A percentile compares a stretch with the other conserved stretches of the same genome.
These are phyloP conservation scores for Saccharomycopsis capsularis DNA, from an alignment of 805 yeast species.

Conservation along the genomic window DNA sequence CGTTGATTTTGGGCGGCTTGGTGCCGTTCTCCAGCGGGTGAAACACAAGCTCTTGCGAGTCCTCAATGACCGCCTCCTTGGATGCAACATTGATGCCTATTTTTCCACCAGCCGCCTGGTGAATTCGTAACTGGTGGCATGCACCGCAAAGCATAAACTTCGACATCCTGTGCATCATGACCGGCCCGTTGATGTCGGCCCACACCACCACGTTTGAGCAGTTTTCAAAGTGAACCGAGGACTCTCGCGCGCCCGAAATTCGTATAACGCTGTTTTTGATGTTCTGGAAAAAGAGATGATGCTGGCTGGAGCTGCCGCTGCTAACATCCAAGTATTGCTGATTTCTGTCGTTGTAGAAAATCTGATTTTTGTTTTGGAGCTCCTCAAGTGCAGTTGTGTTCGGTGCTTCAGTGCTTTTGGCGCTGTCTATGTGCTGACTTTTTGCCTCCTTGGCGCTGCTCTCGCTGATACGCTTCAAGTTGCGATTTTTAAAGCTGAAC, in stretches of 20 bases:
- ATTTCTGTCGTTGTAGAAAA: not conserved
- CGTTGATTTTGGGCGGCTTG: slow-evolving; percentile 9
- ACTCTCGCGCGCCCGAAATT: not conserved
- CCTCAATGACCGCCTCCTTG: slow-evolving; percentile 4
- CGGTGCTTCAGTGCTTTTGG: too few relatives aligned
- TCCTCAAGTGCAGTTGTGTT: not conserved
- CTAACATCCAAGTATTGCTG: not conserved
- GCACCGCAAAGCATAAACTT: not conserved
- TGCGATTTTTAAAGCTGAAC: slow-evolving; percentile 4
- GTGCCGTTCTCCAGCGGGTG: too few relatives aligned
- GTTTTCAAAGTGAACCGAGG: slow-evolving; percentile 6
- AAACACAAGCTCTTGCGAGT: not conserved
- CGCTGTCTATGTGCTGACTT: not conserved
- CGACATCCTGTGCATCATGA: slow-evolving; percentile 1
- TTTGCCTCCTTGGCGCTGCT: not conserved
- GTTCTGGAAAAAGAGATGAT: not conserved
- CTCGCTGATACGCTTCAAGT: not conserved
- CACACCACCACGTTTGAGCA: not conserved
- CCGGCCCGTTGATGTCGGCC: slow-evolving; percentile 5
- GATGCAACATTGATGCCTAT: not conserved
- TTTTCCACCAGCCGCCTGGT: not conserved
- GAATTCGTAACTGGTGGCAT: slow-evolving; percentile 12
- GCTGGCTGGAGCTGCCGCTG: not conserved
- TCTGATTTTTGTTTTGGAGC: not conserved
- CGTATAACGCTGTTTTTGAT: not conserved